Evolutionary conservation across 139 green algal genomes (phyloP).

Genomic region (Chlorella sp.): DNA sequence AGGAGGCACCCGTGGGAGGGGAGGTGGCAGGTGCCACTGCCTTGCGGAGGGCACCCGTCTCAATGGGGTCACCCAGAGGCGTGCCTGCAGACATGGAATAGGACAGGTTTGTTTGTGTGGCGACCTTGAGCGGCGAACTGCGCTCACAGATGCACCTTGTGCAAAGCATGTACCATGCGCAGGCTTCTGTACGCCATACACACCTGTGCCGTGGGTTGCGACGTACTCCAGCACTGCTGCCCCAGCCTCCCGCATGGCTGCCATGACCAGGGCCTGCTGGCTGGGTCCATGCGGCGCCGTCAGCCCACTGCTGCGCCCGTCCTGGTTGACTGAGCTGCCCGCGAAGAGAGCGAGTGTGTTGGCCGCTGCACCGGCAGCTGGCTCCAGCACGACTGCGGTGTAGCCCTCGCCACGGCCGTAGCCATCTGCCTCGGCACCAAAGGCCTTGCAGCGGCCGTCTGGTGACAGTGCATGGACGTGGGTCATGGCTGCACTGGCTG

Average conservation of each 20-base stretch:
- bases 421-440: constrained; percentile 82
- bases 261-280: constrained; percentile 75
- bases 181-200: too few species aligned
- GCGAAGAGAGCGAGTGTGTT: constrained; percentile 52
- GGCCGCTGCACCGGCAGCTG: constrained; percentile 13
- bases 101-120: neutral
- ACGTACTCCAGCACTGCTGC: constrained; percentile 38
- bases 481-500: constrained; percentile 78
- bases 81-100: constrained; percentile 56
- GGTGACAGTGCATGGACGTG: constrained; percentile 62
- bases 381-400: constrained; percentile 62
- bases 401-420: constrained; percentile 90
- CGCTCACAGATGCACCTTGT: too few species aligned
- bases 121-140: neutral
- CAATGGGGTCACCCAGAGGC: constrained; percentile 87
- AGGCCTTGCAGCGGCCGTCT: constrained; percentile 87
- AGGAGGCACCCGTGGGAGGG: constrained; percentile 5
- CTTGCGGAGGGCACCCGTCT: constrained; percentile 75
- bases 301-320: constrained; percentile 86
- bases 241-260: constrained; percentile 43
- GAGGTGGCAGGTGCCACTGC: constrained; percentile 43
- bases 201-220: constrained; percentile 60
- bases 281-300: constrained; percentile 86
- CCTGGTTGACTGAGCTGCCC: constrained; percentile 88
- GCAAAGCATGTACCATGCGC: too few species aligned